Percentiles rank a stretch among this genome's conserved stretches.
These are phyloP conservation scores for Podaxis pistillaris DNA, from an alignment of 768 basidiomycete genomes.

Conservation along the genomic window DNA sequence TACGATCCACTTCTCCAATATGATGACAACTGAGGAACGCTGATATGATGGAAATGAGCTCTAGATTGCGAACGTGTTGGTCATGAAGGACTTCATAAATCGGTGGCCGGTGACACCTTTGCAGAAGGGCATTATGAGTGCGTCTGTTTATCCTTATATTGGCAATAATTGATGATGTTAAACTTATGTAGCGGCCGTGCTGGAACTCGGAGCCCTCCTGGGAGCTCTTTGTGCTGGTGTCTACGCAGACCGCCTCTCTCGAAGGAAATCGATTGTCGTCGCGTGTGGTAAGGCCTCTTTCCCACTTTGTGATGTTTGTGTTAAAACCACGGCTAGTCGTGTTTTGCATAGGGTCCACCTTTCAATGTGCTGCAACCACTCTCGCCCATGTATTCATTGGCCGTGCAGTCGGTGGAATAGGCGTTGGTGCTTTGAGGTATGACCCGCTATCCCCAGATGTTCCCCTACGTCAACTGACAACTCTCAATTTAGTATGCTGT, in stretches of 20 bases:
- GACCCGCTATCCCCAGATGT: constrained; percentile 14
- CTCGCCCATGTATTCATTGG: constrained; percentile 62
- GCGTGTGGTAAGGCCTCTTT: constrained; percentile 57
- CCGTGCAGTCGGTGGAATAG: constrained; percentile 73
- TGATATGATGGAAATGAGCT: neutral
- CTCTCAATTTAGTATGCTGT: constrained; percentile 58
- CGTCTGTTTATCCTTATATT: constrained; percentile 21
- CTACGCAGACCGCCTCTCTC: constrained; percentile 67
- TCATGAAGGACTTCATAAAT: constrained; percentile 71
- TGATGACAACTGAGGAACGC: neutral
- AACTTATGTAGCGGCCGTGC: constrained; percentile 57
- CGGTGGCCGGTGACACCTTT: constrained; percentile 71
- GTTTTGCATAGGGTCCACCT: constrained; percentile 69
- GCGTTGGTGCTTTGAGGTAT: constrained; percentile 75
- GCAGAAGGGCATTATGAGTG: constrained; percentile 79
- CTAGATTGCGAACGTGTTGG: constrained; percentile 78
- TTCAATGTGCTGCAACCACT: constrained; percentile 62
- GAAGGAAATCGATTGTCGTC: constrained; percentile 62
- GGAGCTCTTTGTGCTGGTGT: constrained; percentile 68
- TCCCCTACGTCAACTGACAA: constrained; percentile 9
- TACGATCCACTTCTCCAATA: constrained; percentile 20
- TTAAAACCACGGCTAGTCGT: constrained; percentile 38
- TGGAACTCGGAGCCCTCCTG: constrained; percentile 79
- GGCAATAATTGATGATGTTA: neutral
- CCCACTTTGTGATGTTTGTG: neutral